Evolutionary conservation across 1,284 basidiomycete species (phyloP).

Genomic region (Malassezia furfur): DNA sequence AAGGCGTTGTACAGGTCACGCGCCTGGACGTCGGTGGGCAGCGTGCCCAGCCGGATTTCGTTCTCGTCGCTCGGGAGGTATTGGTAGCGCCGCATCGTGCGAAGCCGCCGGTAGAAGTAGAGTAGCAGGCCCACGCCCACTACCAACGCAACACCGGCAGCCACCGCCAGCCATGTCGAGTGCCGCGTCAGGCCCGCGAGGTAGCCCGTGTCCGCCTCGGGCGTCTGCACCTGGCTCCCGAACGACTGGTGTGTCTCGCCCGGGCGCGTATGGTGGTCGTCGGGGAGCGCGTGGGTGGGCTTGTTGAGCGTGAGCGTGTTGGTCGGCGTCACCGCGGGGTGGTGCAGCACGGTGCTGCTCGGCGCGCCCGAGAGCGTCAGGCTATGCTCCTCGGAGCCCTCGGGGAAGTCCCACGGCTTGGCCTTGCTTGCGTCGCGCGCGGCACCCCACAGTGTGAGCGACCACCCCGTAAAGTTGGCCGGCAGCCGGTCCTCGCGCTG

Average conservation of each 20-base stretch:
- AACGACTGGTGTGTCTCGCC: constrained; percentile 42
- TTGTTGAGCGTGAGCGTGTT: constrained; percentile 51
- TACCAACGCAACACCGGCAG: constrained; percentile 60
- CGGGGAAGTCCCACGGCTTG: constrained; percentile 46
- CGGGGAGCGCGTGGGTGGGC: constrained; percentile 78
- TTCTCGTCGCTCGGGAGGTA: constrained; percentile 62
- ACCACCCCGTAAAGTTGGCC: constrained; percentile 83
- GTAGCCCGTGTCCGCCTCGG: constrained; percentile 68
- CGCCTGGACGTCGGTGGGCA: constrained; percentile 19
- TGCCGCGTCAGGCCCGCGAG: constrained; percentile 63
- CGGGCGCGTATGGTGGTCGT: constrained; percentile 57
- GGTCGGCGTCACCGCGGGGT: constrained; percentile 26
- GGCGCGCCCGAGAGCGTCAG: constrained; percentile 53
- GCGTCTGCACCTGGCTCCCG: constrained; percentile 29
- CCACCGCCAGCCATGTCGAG: constrained; percentile 76
- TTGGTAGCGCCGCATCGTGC: constrained; percentile 53
- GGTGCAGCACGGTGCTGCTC: constrained; percentile 40
- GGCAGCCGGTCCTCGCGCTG: constrained; percentile 42
- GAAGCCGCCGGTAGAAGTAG: constrained; percentile 50
- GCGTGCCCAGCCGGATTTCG: constrained; percentile 37
- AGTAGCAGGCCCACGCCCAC: constrained; percentile 62
- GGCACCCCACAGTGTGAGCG: constrained; percentile 87
- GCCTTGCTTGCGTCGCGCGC: constrained; percentile 64
- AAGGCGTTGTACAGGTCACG: constrained; percentile 50
- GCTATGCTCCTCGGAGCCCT: constrained; percentile 32